phyloP scores from a whole-genome alignment of 176 grass and related monocot genomes.

The Tillandsia leiboldiana region DNA sequence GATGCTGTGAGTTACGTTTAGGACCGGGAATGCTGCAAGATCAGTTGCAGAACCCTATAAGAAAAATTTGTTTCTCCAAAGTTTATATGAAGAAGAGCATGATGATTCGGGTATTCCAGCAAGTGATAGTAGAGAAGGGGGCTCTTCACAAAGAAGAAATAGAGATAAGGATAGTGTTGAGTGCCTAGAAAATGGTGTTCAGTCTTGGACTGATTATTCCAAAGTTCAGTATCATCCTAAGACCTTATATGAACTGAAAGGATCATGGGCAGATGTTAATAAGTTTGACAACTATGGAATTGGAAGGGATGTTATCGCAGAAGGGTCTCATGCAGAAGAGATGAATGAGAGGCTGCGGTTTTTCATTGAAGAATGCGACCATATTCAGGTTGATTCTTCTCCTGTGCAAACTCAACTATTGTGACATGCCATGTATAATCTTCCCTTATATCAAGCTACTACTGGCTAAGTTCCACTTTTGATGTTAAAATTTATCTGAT shows the following conservation, averaged over 20 bases:
- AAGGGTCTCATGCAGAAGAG: constrained; percentile 70
- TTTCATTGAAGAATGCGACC: too few relatives aligned
- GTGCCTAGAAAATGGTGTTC: constrained; percentile 53
- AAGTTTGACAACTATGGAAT: constrained; percentile 70
- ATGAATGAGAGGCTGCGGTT: too few relatives aligned
- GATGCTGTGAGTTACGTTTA: constrained; percentile 19
- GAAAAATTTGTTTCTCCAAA: constrained; percentile 80
- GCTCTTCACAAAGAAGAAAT: constrained; percentile 13
- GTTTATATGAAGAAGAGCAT: constrained; percentile 60
- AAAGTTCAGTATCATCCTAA: constrained; percentile 91
- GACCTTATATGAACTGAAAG: constrained; percentile 68
- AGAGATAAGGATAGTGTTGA: constrained; percentile 67
- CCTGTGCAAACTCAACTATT: too few relatives aligned
- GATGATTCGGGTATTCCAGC: constrained; percentile 17
- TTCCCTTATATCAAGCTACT: too few relatives aligned
- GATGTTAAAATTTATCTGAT: too few relatives aligned
- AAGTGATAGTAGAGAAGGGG: constrained; percentile 14
- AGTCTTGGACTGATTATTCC: constrained; percentile 84
- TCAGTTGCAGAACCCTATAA: constrained; percentile 44
- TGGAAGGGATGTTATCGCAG: constrained; percentile 69
- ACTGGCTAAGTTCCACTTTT: too few relatives aligned
- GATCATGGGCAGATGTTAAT: constrained; percentile 83
- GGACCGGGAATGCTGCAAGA: constrained; percentile 72
- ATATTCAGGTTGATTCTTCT: too few relatives aligned
- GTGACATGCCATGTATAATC: too few relatives aligned